phyloP scores from a whole-genome alignment of 208 protist genomes.

The Naegleria lovaniensis region DNA sequence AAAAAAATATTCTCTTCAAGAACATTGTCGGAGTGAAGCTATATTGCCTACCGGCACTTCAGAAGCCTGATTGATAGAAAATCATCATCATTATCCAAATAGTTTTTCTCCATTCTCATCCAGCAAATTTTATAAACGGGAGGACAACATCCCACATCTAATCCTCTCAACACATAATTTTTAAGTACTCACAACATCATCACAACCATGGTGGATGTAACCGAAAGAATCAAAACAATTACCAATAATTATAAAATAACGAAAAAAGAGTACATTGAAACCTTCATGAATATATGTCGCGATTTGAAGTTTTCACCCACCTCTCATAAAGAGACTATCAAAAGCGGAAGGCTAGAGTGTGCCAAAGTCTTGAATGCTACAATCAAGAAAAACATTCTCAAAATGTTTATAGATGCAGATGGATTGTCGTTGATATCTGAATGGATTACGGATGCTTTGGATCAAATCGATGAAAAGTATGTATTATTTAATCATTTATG shows the following conservation, averaged over 20 bases:
- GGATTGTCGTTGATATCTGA: background rate
- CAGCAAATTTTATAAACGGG: too few relatives aligned
- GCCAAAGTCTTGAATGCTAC: background rate
- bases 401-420: background rate
- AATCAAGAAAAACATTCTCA: background rate
- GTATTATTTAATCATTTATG: background rate
- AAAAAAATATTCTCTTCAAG: too few relatives aligned
- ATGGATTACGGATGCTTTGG: background rate
- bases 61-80: too few relatives aligned
- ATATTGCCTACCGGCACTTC: too few relatives aligned
- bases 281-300: background rate
- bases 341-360: background rate
- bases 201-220: conserved; percentile 4
- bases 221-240: background rate
- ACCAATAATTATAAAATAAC: background rate
- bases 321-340: background rate
- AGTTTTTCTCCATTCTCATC: too few relatives aligned
- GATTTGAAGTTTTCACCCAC: background rate
- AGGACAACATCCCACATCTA: too few relatives aligned
- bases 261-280: background rate
- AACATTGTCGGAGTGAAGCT: too few relatives aligned
- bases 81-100: too few relatives aligned
- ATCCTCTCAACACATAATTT: too few relatives aligned
- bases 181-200: background rate
- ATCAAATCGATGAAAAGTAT: background rate